phyloP scores from a whole-genome alignment of 345 rosid genomes.

The Noccaea caerulescens region DNA sequence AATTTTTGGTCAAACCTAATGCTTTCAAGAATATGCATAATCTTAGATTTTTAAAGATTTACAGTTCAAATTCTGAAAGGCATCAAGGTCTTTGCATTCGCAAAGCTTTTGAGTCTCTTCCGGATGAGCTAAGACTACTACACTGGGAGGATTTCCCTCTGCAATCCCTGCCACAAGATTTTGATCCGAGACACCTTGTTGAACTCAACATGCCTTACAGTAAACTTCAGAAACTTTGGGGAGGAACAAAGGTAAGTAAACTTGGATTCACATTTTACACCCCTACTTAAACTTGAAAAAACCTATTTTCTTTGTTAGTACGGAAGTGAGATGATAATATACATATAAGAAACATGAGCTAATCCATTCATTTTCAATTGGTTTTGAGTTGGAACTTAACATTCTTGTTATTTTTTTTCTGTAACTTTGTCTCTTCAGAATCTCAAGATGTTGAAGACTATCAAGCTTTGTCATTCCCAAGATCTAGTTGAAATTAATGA shows the following conservation, averaged over 20 bases:
- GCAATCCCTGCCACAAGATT: not conserved
- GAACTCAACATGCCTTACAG: conserved; percentile 15
- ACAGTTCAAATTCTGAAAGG: not conserved
- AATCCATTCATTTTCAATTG: not conserved
- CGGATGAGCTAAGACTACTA: conserved; percentile 1
- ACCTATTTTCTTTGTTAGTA: too few species aligned
- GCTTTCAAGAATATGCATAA: conserved; percentile 15
- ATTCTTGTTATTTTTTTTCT: not conserved
- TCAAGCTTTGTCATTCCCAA: conserved; percentile 22
- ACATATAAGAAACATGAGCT: too few species aligned
- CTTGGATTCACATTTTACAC: not conserved
- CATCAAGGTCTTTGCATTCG: conserved; percentile 1
- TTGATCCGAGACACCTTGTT: conserved; percentile 19
- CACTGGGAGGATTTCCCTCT: conserved; percentile 11
- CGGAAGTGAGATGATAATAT: not conserved
- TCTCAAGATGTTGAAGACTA: conserved; percentile 13
- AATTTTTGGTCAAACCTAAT: not conserved
- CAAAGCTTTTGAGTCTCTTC: conserved; percentile 10
- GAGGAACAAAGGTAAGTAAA: not conserved
- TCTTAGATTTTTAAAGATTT: conserved; percentile 6
- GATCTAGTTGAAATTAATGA: not conserved
- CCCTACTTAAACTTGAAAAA: not conserved
- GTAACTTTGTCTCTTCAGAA: conserved; percentile 1
- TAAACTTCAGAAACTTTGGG: conserved; percentile 11
- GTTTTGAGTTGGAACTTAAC: not conserved